phyloP scores from a whole-genome alignment of 805 yeast species.

The Ogataea philodendri region DNA sequence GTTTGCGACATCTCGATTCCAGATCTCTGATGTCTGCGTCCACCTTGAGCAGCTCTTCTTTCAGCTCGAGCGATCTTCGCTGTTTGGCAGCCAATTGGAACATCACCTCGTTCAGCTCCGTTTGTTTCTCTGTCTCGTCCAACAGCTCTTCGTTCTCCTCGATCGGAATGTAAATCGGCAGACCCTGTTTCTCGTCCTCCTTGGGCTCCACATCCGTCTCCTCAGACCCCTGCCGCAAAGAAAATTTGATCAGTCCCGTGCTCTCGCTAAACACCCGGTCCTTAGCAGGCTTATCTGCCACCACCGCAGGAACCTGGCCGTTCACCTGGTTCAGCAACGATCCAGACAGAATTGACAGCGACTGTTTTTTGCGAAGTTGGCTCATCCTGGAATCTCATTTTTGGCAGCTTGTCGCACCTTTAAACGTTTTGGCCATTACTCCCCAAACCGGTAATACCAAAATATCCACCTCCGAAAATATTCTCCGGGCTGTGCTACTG shows the following conservation, averaged over 20 bases:
- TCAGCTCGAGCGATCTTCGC: conserved; percentile 49
- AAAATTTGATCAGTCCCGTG: conserved; percentile 50
- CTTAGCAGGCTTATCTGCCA: conserved; percentile 28
- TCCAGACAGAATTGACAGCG: conserved; percentile 34
- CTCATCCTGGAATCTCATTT: conserved; percentile 3
- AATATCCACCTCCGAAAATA: conserved; percentile 3
- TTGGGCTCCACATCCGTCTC: conserved; percentile 1
- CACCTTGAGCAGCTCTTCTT: conserved; percentile 40
- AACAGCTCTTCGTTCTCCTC: conserved; percentile 8
- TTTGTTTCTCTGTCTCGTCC: conserved; percentile 5
- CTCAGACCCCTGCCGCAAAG: conserved; percentile 26
- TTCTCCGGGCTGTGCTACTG: conserved; percentile 5
- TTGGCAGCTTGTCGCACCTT: not conserved
- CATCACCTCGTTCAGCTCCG: conserved; percentile 26
- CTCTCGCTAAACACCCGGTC: conserved; percentile 47
- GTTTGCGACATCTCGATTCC: conserved; percentile 32
- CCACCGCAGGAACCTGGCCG: conserved; percentile 5
- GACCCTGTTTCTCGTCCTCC: conserved; percentile 22
- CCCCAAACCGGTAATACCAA: conserved; percentile 12
- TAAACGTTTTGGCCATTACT: conserved; percentile 9
- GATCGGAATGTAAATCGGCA: conserved; percentile 39
- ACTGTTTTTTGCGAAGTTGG: conserved; percentile 30
- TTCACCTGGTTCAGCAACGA: conserved; percentile 27
- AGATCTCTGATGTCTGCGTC: conserved; percentile 38
- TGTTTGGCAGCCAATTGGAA: conserved; percentile 50